These are phyloP conservation scores for Saccharomyces pastorianus DNA, from an alignment of 1,139 yeast genomes.

Conservation along the genomic window DNA sequence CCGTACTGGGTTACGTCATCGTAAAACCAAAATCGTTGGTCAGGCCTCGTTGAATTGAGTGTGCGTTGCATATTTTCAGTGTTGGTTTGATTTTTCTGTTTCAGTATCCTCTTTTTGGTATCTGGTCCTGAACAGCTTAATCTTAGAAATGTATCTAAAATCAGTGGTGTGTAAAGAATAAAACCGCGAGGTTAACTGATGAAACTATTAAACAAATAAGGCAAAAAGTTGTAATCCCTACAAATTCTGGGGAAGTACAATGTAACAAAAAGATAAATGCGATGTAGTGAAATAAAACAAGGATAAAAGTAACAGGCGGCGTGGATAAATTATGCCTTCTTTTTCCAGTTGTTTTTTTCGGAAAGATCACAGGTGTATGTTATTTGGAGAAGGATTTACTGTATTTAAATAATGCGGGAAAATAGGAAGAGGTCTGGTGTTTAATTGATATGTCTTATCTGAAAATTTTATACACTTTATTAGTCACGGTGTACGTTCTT, in stretches of 20 bases:
- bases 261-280: background rate
- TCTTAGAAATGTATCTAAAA: background rate
- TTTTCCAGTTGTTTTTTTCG: background rate
- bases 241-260: background rate
- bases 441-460: background rate
- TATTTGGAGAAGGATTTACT: background rate
- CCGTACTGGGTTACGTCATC: conserved; percentile 35
- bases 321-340: background rate
- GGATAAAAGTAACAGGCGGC: background rate
- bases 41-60: conserved; percentile 1
- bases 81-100: background rate
- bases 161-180: background rate
- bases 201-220: background rate
- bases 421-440: background rate
- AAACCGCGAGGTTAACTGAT: background rate
- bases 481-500: too few species aligned
- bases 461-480: too few species aligned
- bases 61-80: conserved; percentile 26
- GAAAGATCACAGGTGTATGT: background rate
- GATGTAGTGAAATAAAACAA: background rate
- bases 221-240: background rate
- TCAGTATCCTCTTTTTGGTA: background rate
- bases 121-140: background rate
- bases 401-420: background rate
- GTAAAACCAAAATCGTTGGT: conserved; percentile 30